Base-by-base conservation (phyloP, 1,284 basidiomycete species). In the Kwoniella shivajii region DNA sequence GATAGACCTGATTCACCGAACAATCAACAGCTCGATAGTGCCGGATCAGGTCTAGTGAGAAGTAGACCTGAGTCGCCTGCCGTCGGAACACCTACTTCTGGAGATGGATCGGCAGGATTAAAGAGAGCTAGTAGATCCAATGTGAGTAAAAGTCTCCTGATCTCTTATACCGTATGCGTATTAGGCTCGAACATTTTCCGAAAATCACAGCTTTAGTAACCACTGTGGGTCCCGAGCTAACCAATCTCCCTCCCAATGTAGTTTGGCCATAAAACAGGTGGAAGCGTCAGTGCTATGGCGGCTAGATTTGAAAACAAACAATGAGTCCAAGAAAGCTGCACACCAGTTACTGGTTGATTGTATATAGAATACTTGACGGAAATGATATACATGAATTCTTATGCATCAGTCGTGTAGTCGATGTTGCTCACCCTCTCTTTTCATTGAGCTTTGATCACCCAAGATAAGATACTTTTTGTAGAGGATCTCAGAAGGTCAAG, bases 291-390 rank as follows among this genome's bases (percentile, higher is more conserved):
- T 52, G 59, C 60, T 4, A 59, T 64, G 29, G 62, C 64, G 6
- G 66, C 68, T 18, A 64, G 68, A 56, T 73, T 70, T 45, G 71
- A 72, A 53, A 57, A 49, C 6, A 47, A 47, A 33, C 45, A 47
- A 36, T 47, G 24, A n/a, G n/a, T n/a, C n/a, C n/a, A n/a, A n/a
- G n/a, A n/a, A n/a, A n/a, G n/a, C n/a, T n/a, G n/a, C n/a, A n/a
- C n/a, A n/a, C n/a, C n/a, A n/a, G n/a, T n/a, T n/a, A n/a, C n/a
- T n/a, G n/a, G n/a, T n/a, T n/a, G n/a, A n/a, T n/a, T n/a, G n/a
- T n/a, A n/a, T n/a, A n/a, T n/a, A n/a, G n/a, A n/a, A n/a, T 20
- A 39, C 37, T 39, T 39, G 37, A 39, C 37, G 18, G 22, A 6
- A 16, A 39, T 39, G n/a, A 22, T 39, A 6, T n/a, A 39, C 22